phyloP scores from a whole-genome alignment of 257 asterid genomes.

The Solanum lignicaule region DNA sequence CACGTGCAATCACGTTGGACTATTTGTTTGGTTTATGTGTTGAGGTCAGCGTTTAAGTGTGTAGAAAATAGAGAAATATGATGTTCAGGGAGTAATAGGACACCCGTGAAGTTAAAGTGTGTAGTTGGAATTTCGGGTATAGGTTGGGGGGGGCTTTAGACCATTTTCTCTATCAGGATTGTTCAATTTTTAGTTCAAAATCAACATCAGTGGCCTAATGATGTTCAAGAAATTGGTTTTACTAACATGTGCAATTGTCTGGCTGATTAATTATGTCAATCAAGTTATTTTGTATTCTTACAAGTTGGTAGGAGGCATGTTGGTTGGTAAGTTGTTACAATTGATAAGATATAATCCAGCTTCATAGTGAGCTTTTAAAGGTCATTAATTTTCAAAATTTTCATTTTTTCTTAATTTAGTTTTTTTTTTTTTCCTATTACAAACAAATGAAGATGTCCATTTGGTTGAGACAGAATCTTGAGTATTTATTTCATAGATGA shows the following conservation, averaged over 20 bases:
- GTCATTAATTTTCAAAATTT: not conserved
- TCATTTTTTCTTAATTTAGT: not conserved
- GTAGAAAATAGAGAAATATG: too few relatives aligned
- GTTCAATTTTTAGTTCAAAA: not conserved
- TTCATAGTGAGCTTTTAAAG: not conserved
- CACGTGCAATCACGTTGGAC: too few relatives aligned
- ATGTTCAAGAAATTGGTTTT: not conserved
- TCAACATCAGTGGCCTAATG: not conserved
- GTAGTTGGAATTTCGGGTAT: too few relatives aligned
- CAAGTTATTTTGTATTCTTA: not conserved
- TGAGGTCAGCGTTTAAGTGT: too few relatives aligned
- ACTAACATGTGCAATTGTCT: slow-evolving; percentile 10
- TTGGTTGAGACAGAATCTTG: slow-evolving; percentile 1
- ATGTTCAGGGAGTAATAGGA: too few relatives aligned
- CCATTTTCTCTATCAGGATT: not conserved
- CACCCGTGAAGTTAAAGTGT: too few relatives aligned
- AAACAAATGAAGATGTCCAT: not conserved
- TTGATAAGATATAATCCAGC: not conserved
- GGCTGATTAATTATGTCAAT: not conserved
- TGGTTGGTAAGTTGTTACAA: slow-evolving; percentile 28
- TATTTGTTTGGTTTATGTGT: too few relatives aligned
- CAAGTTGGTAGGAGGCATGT: slow-evolving; percentile 52
- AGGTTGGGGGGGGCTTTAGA: too few relatives aligned
- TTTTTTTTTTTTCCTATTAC: not conserved
- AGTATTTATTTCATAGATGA: not conserved